Base-by-base conservation (phyloP, 2,329 filamentous ascomycete genomes). In the Epichloe sp. region DNA sequence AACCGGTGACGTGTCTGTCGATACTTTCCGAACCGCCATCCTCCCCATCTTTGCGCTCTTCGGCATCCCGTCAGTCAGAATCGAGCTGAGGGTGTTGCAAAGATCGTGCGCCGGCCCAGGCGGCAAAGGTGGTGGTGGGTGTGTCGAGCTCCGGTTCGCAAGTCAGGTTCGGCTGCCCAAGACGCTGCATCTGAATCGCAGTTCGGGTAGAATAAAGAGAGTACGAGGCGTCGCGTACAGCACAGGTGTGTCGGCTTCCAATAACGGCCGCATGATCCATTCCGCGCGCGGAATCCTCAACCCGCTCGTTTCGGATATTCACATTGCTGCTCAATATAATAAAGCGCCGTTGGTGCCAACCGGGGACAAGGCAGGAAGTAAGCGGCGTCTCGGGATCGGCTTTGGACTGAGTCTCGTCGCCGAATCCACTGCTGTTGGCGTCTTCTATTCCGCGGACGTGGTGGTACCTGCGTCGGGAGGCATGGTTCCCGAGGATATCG, bases 231-330 rank as follows among this genome's bases (percentile, higher is more conserved):
- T 98, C 43, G 90, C 93, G 46, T 98, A 97, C 68, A 86, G 86
- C 51, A 89, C 88, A 1, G 93, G 94, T 45, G 90, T 97, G 0
- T 86, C 87, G 11, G 91, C 87, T 0, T 89, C 85, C 47, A 96
- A 96, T 66, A 98, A 97, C 65, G 87, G 85, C 55, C 79, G 93
- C 56, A 94, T 96, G 86, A 98, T 97, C 62, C 87, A 95, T 62
- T 80, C 85, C 2, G 89, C 90, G 11, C 78, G 91, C 59, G 88
- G 88, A 46, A 77, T 98, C 11, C 74, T 98, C 45, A 98, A 98
- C 65, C 76, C 82, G 4, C 77, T 98, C 52, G 84, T 87, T 3
- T 80, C 85, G 6, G 93, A 98, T 63, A 91, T 95, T 43, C 93
- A 96, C 65, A 83, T 98, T 57, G 95, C 88, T 3, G 82, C 83